Evolutionary conservation across 345 rosid species (phyloP).

Genomic region (Pseudoturritis turrita): DNA sequence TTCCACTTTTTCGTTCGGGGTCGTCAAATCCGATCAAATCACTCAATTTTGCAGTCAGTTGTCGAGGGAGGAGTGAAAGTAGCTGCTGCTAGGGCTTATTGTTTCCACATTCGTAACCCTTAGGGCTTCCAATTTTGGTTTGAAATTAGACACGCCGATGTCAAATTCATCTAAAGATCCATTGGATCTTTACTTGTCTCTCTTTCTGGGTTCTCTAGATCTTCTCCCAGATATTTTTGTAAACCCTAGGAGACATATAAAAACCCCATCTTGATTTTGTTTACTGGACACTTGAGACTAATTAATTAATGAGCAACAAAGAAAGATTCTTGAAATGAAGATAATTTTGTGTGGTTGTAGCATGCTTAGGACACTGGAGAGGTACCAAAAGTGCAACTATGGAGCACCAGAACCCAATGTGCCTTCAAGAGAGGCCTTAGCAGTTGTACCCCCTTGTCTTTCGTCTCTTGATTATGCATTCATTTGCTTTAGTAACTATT

Average conservation of each 20-base stretch:
- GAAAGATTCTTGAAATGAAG: no score
- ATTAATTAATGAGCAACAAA: neutral
- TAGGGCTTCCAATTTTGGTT: constrained; percentile 35
- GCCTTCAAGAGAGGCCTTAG: constrained; percentile 86
- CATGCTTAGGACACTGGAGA: constrained; percentile 92
- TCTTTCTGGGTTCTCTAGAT: neutral
- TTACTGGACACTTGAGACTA: neutral
- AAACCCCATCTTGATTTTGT: no score
- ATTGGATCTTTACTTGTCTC: constrained; percentile 18
- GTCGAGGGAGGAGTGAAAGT: neutral
- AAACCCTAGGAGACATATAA: constrained; percentile 6
- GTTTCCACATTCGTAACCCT: constrained; percentile 25
- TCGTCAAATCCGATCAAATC: neutral
- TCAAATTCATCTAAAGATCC: constrained; percentile 33
- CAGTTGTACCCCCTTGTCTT: constrained; percentile 31
- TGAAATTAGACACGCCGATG: neutral
- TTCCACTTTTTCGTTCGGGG: neutral
- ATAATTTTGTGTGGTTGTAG: constrained; percentile 29
- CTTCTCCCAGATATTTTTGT: neutral
- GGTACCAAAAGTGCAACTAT: constrained; percentile 95
- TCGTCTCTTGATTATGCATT: no score
- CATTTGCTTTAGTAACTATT: no score
- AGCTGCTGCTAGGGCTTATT: neutral
- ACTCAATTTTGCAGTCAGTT: neutral
- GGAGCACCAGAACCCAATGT: constrained; percentile 88